Percentiles rank a stretch among this genome's conserved stretches.
Conservation (phyloP, 179 eudicot species). For the Carnegiea gigantea region DNA sequence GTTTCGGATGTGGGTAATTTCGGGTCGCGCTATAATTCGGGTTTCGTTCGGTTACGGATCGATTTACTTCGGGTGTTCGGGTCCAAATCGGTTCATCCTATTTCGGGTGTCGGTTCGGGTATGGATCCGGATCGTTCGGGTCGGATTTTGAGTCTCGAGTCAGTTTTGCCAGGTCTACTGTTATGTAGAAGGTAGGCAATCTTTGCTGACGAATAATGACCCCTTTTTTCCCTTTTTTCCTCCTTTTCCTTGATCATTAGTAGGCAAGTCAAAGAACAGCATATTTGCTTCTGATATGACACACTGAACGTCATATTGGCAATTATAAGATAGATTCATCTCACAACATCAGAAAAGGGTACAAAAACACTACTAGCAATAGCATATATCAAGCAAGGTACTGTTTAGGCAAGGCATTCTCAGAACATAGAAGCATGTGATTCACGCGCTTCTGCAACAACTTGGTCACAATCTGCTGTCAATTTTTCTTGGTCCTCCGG, state of each 20-base stretch:
- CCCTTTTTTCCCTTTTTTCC: too few relatives aligned
- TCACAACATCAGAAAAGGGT: background rate
- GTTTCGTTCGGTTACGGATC: too few relatives aligned
- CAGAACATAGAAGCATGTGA: slow-evolving; percentile 53
- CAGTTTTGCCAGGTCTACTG: too few relatives aligned
- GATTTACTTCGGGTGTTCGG: too few relatives aligned
- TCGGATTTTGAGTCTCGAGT: too few relatives aligned
- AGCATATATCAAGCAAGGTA: slow-evolving; percentile 3
- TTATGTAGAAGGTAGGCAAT: too few relatives aligned
- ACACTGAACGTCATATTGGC: background rate
- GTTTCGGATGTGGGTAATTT: too few relatives aligned
- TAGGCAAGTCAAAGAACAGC: background rate
- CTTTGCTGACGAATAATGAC: too few relatives aligned
- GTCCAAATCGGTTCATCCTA: too few relatives aligned
- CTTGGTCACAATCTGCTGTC: slow-evolving; percentile 61
- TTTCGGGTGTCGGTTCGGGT: too few relatives aligned
- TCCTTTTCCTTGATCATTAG: background rate
- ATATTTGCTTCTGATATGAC: background rate
- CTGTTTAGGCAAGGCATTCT: background rate
- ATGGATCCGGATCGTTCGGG: too few relatives aligned
- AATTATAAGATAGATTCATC: background rate
- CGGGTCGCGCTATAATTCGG: too few relatives aligned
- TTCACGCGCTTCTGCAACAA: slow-evolving; percentile 57
- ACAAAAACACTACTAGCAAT: slow-evolving; percentile 14
- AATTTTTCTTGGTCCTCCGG: slow-evolving; percentile 66